Evolutionary conservation across 768 basidiomycete genomes (phyloP), one percentile per base, ranked within the genome.

Genomic region (Lactifluus subvellereus): DNA sequence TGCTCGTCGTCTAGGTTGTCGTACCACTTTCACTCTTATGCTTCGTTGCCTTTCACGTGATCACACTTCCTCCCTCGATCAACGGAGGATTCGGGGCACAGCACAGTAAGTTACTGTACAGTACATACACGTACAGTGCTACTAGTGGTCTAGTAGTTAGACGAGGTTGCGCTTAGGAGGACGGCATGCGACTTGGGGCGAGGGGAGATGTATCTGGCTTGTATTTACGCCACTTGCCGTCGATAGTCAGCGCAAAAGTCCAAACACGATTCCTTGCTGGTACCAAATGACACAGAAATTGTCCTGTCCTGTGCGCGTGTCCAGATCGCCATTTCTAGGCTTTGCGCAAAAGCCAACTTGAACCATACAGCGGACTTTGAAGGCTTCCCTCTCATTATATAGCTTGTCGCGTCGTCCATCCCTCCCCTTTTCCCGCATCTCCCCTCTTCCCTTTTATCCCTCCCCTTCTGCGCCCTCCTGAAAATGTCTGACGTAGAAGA

Each of bases 401-500:
- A 66, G 62, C 68, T 20, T 54, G 67, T 67, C 57, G 56, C 66
- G 64, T 65, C 66, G 43, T 47, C 47, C 61, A 53, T 64, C 68
- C 57, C 60, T 57, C 61, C 61, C 69, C 66, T 49, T 66, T 59
- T 69, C 66, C 70, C 61, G 64, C 68, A 62, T 64, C 62, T 63
- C 57, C 57, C 14, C 65, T n/a, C 37, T 64, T 59, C 63, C 57
- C 55, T 27, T 52, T 65, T 57, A 55, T 53, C 58, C 10, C 52
- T 22, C 37, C 48, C 55, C 49, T 43, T 50, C 51, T 40, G 59
- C 59, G 47, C 50, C 37, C 6, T n/a, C 14, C 45, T 40, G 47
- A 67, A 60, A 50, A 78, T 78, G 77, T 78, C 76, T 50, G 77
- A 77, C 66, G 66, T 63, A 38, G 77, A 76, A 65, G 61, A 57